Percentiles rank a stretch among this genome's conserved stretches.
phyloP scores from a whole-genome alignment of 495 filamentous ascomycete species.

The Xylaria venustula region DNA sequence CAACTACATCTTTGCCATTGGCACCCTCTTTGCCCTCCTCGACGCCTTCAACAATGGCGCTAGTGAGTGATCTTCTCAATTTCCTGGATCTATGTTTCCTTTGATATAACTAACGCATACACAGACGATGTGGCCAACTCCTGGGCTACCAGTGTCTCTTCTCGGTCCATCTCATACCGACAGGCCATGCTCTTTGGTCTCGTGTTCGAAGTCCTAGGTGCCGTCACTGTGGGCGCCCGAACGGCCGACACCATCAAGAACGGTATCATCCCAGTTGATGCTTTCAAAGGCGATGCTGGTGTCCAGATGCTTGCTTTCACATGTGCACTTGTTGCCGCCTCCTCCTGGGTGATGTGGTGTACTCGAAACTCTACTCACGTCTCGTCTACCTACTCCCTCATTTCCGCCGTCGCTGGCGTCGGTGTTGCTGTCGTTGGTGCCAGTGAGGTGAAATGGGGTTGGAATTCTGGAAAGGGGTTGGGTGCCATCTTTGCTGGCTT shows the following conservation, averaged over 20 bases:
- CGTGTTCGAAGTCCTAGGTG: constrained; percentile 59
- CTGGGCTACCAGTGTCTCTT: constrained; percentile 69
- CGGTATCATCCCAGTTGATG: constrained; percentile 50
- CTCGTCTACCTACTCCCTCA: constrained; percentile 63
- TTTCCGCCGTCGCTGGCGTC: constrained; percentile 62
- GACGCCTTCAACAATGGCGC: constrained; percentile 67
- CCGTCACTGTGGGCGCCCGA: constrained; percentile 58
- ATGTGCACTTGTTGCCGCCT: constrained; percentile 54
- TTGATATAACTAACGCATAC: not conserved
- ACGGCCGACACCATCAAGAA: constrained; percentile 62
- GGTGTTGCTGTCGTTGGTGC: constrained; percentile 60
- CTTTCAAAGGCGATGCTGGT: constrained; percentile 52
- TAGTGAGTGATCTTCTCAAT: constrained; percentile 42
- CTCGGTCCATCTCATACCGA: constrained; percentile 59
- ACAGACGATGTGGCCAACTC: constrained; percentile 71
- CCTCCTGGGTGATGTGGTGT: constrained; percentile 56
- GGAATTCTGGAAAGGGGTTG: constrained; percentile 59
- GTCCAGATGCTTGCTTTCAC: constrained; percentile 63
- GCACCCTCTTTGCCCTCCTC: constrained; percentile 64
- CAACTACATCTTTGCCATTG: constrained; percentile 63
- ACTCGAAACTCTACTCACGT: constrained; percentile 60
- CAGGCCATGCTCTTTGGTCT: constrained; percentile 64
- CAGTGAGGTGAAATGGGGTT: constrained; percentile 58
- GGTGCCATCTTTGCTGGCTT: constrained; percentile 61
- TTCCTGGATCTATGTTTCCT: not conserved